Percentiles rank a stretch among this genome's conserved stretches.
Evolutionary conservation across 306 rosid species (phyloP).

Genomic region (Inga leiocalycina): DNA sequence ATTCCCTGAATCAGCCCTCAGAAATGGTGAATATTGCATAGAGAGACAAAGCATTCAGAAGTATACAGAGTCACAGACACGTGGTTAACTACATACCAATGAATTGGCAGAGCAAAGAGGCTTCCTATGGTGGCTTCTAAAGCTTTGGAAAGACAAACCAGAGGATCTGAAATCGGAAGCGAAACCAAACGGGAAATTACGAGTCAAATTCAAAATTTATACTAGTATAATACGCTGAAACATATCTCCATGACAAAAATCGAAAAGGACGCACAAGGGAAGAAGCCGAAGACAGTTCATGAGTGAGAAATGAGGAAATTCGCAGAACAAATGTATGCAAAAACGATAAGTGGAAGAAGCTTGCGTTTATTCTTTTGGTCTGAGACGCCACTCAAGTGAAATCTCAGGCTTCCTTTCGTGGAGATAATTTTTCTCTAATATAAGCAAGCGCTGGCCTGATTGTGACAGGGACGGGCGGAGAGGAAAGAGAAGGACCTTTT

Average conservation of each 20-base stretch:
- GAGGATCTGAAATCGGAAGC: slow-evolving; percentile 55
- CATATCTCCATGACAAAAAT: background rate
- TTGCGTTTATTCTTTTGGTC: background rate
- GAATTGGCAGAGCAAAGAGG: slow-evolving; percentile 31
- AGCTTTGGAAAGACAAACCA: slow-evolving; percentile 46
- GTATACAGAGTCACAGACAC: background rate
- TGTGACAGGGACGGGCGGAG: background rate
- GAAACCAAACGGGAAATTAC: background rate
- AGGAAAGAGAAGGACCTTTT: background rate
- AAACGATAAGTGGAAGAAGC: background rate
- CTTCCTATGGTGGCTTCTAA: slow-evolving; percentile 43
- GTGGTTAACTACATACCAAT: slow-evolving; percentile 41
- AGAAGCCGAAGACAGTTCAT: slow-evolving; percentile 78
- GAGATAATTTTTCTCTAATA: background rate
- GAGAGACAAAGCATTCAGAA: background rate
- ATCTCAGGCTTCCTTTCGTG: background rate
- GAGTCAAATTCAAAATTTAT: slow-evolving; percentile 10
- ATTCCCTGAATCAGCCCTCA: slow-evolving; percentile 43
- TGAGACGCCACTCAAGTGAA: background rate
- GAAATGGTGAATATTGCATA: slow-evolving; percentile 10
- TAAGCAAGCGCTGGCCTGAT: background rate
- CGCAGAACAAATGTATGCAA: background rate
- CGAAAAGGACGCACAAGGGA: slow-evolving; percentile 45
- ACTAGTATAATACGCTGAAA: background rate
- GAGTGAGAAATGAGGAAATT: slow-evolving; percentile 7